Evolutionary conservation across 1,284 basidiomycete species (phyloP).

Genomic region (Cutaneotrichosporon spelunceum): DNA sequence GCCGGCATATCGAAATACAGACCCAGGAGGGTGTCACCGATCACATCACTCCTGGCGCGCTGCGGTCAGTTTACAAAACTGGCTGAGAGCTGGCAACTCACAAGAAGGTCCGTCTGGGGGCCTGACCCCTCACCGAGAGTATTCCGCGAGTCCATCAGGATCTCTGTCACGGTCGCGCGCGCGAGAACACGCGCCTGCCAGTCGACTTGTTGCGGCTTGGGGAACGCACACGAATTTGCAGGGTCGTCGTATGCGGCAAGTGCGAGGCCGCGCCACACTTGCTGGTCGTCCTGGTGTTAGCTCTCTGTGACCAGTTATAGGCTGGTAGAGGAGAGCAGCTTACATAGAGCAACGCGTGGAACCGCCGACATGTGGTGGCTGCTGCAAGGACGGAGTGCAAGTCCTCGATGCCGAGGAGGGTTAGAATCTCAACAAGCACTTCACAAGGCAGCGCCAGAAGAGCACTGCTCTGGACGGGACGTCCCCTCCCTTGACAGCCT

Average conservation of each 20-base stretch:
- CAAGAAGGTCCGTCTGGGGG: background rate
- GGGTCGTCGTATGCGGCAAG: constrained; percentile 4
- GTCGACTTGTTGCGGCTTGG: background rate
- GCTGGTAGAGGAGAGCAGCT: background rate
- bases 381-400: background rate
- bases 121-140: background rate
- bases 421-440: background rate
- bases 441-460: background rate
- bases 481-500: background rate
- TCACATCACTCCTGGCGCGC: background rate
- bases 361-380: background rate
- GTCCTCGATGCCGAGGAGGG: background rate
- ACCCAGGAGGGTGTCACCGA: background rate
- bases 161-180: background rate
- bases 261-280: background rate
- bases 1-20: constrained; percentile 1
- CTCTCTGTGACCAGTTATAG: background rate
- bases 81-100: background rate
- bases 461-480: background rate
- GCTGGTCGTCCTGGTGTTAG: background rate
- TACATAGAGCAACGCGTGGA: background rate
- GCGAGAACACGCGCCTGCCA: background rate
- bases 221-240: background rate
- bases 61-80: background rate
- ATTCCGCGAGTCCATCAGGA: background rate